Evolutionary conservation across 1,284 basidiomycete genomes (phyloP).

Genomic region (Xerocomus amazonicus): DNA sequence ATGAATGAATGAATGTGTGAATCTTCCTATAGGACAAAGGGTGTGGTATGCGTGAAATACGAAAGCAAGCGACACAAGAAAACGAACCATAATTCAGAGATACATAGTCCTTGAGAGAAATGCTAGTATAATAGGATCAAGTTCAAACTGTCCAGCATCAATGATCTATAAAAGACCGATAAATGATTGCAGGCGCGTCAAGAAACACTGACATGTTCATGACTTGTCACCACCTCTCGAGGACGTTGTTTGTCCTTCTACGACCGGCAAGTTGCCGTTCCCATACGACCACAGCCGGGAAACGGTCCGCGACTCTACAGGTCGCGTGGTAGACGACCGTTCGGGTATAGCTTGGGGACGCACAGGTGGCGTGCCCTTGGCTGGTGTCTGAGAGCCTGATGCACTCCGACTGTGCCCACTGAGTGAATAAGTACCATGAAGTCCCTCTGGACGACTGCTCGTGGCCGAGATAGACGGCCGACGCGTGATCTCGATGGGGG

Average conservation of each 20-base stretch:
- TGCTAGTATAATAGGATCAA: constrained; percentile 6
- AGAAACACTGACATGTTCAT: constrained; percentile 14
- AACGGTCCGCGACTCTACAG: constrained; percentile 19
- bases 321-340: constrained; percentile 16
- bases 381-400: constrained; percentile 11
- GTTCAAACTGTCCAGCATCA: constrained; percentile 18
- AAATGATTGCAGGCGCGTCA: not conserved
- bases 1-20: not conserved
- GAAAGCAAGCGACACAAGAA: constrained; percentile 27
- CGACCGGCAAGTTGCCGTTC: constrained; percentile 8
- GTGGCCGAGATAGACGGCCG: constrained; percentile 3
- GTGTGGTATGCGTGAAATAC: constrained; percentile 11
- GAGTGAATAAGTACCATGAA: constrained; percentile 21
- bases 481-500: constrained; percentile 44
- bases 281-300: constrained; percentile 21
- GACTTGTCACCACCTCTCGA: constrained; percentile 25
- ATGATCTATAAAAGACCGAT: constrained; percentile 7
- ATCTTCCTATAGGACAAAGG: not conserved
- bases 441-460: constrained; percentile 2
- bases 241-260: constrained; percentile 13
- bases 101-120: constrained; percentile 20
- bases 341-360: constrained; percentile 19
- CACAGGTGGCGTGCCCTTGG: constrained; percentile 21
- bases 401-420: constrained; percentile 21
- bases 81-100: constrained; percentile 30